Evolutionary conservation across 2,329 filamentous ascomycete genomes (phyloP), one percentile per base, ranked within the genome.

Genomic region (Elsinoe ampelina): DNA sequence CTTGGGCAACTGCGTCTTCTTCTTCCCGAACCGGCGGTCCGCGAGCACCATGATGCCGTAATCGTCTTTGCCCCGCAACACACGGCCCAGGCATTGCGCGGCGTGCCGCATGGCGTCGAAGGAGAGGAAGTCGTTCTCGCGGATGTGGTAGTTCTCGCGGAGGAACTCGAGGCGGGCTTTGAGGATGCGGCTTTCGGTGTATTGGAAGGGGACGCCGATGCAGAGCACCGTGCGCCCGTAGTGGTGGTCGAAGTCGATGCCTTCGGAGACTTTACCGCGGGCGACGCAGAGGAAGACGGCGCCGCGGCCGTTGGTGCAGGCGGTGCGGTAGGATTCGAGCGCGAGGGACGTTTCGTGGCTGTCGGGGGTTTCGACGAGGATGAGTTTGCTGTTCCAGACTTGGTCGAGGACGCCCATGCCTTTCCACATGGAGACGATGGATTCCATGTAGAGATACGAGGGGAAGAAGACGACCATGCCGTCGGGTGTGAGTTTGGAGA

Each of bases 101-200:
- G 93, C 93, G 69, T 98, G 93, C n/a, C 93, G 84, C 92, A 98
- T 98, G 19, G 93, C 93, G 68, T 98, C 93, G 77, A 98, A 98
- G 17, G 93, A 97, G 8, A 98, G 75, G 68, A 98, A 98, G 68
- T 98, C 95, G 63, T 95, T 95, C 70, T 97, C 93, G 58, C 89
- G 84, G 70, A 98, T 98, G 57, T 90, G 87, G 70, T 97, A 98
- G 1, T 89, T 97, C 71, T 98, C 95, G 45, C 92, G 83, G n/a
- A 98, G 72, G 68, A 98, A 98, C 67, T 98, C 90, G 2, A 98
- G 81, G 2, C 93, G 83, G 0, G 93, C 93, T 74, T 97, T 98
- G 45, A 98, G 78, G 59, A 98, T 98, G 32, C 93, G 84, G 0
- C 91, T 97, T 70, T 98, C 93, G 2, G 95, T 98, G 74, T 98